A percentile compares a stretch with the other conserved stretches of the same genome.
Evolutionary conservation across 2,329 filamentous ascomycete species (phyloP).

Genomic region (Scortechinia acanthostroma): DNA sequence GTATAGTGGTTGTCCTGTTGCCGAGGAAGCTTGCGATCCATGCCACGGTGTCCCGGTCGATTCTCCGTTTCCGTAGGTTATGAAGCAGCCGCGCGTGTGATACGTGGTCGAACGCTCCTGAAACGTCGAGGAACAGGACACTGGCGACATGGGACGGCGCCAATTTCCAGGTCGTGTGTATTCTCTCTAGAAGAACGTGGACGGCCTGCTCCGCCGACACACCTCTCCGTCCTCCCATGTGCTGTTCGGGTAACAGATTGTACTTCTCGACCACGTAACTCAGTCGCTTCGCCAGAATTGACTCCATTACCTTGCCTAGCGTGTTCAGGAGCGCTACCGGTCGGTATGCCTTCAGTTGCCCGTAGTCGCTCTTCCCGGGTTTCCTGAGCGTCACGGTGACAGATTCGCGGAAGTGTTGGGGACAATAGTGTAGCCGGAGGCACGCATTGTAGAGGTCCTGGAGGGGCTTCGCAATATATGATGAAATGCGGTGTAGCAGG

Average conservation of each 20-base stretch:
- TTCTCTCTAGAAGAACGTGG: constrained; percentile 3
- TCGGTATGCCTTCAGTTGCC: constrained; percentile 12
- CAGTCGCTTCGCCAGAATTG: constrained; percentile 11
- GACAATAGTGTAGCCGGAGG: constrained; percentile 6
- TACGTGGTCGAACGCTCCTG: background rate
- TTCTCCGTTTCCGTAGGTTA: background rate
- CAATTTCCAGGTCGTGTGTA: background rate
- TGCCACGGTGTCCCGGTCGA: background rate
- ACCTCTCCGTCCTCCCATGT: constrained; percentile 4
- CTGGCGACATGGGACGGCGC: no score
- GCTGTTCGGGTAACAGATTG: constrained; percentile 9
- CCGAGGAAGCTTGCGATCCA: background rate
- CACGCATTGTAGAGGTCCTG: constrained; percentile 6
- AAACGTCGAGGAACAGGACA: background rate
- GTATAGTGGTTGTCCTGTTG: background rate
- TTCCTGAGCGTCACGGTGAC: constrained; percentile 15
- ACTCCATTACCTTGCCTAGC: constrained; percentile 16
- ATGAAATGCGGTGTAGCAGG: constrained; percentile 1
- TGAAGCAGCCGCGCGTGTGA: background rate
- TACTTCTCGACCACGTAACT: constrained; percentile 7
- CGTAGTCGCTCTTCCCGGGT: constrained; percentile 14
- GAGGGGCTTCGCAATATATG: background rate
- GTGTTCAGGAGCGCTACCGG: constrained; percentile 16
- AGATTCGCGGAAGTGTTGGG: constrained; percentile 3
- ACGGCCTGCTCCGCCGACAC: constrained; percentile 1